phyloP scores from a whole-genome alignment of 2,329 filamentous ascomycete species.

The Sporothrix brasiliensis region DNA sequence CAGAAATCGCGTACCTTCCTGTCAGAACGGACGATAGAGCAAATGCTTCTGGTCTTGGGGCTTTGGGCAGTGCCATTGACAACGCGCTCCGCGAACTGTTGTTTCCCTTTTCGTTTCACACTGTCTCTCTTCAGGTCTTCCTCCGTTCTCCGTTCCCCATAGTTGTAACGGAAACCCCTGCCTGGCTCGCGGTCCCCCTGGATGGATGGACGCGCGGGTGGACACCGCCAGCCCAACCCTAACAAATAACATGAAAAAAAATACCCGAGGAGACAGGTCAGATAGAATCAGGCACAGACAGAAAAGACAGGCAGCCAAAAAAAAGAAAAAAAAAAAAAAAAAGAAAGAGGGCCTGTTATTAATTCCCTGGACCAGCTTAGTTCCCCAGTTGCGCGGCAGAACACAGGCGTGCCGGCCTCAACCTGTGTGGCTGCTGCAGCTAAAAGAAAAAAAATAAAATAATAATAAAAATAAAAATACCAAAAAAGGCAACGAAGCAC shows the following conservation, averaged over 20 bases:
- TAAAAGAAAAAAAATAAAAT: neutral
- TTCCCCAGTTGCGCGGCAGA: constrained; percentile 9
- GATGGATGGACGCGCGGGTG: constrained; percentile 25
- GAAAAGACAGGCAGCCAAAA: neutral
- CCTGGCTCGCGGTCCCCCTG: constrained; percentile 34
- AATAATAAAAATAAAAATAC: too few relatives aligned
- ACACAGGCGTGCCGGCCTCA: constrained; percentile 13
- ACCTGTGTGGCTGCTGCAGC: neutral
- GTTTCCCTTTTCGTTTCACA: neutral
- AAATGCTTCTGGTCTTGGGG: neutral
- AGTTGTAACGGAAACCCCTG: neutral
- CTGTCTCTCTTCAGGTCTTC: neutral
- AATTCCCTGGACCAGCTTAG: neutral
- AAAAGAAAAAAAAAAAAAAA: neutral
- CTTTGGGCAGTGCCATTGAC: neutral
- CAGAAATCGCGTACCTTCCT: neutral
- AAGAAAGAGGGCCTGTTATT: neutral
- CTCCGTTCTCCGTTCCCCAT: constrained; percentile 20
- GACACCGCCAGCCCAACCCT: constrained; percentile 30
- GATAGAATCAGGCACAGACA: neutral
- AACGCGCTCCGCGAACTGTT: neutral
- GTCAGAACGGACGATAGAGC: neutral
- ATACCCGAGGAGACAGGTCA: neutral
- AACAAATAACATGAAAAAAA: neutral
- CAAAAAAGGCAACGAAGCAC: neutral